These are phyloP conservation scores for Xerocomellus chrysenteron DNA, from an alignment of 768 basidiomycete species.

Conservation along the genomic window DNA sequence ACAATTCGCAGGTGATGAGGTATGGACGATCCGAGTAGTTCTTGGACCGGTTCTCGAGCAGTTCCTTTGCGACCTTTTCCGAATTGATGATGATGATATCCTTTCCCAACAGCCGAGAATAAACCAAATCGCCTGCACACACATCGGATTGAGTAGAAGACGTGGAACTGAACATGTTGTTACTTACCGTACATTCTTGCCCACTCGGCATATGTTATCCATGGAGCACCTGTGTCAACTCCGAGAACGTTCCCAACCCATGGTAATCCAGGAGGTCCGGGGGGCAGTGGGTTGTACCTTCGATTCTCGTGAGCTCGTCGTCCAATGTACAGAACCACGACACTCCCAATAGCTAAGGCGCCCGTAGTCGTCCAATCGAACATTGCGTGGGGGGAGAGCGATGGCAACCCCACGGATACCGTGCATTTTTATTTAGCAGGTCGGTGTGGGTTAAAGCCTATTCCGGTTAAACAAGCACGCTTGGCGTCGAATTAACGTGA, in stretches of 20 bases:
- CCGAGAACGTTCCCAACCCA: background rate
- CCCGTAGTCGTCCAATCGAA: background rate
- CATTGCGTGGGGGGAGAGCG: background rate
- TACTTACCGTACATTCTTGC: constrained; percentile 5
- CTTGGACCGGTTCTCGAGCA: background rate
- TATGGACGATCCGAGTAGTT: background rate
- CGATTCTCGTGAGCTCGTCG: background rate
- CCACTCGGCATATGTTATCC: constrained; percentile 6
- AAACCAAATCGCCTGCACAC: constrained; percentile 1
- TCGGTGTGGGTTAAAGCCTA: too few relatives aligned
- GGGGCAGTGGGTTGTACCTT: background rate
- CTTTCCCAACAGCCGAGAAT: background rate
- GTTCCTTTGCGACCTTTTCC: background rate
- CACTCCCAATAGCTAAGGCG: background rate
- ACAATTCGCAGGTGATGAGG: background rate
- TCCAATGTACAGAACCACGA: background rate
- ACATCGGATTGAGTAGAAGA: background rate
- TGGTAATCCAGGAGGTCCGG: constrained; percentile 1
- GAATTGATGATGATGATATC: constrained; percentile 10
- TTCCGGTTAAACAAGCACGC: too few relatives aligned
- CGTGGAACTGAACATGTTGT: background rate
- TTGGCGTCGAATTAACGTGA: too few relatives aligned
- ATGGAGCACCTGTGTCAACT: background rate
- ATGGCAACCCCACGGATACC: too few relatives aligned
- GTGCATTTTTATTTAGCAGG: too few relatives aligned